Conservation (phyloP, 2,329 filamentous ascomycete genomes). For the Monosporascus sp. region DNA sequence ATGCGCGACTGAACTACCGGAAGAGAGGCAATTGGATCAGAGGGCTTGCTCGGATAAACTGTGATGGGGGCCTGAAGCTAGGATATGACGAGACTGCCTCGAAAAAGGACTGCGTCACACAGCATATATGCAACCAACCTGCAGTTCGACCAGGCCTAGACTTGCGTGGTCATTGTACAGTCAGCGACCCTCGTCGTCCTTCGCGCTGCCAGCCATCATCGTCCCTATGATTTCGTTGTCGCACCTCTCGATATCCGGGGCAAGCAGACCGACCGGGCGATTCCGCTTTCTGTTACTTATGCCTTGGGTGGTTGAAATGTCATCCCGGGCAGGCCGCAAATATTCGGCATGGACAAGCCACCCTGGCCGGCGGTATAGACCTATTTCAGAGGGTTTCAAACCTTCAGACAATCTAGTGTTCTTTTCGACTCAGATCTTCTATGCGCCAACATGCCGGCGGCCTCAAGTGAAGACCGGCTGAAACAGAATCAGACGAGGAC, state of each 20-base stretch:
- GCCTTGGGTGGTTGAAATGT: neutral
- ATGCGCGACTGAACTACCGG: neutral
- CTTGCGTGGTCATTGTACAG: neutral
- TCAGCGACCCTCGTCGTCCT: neutral
- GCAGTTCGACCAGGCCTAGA: neutral
- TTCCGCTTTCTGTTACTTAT: neutral
- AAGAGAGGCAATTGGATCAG: neutral
- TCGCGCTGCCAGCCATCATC: neutral
- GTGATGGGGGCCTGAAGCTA: neutral
- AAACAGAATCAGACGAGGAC: conserved; percentile 17
- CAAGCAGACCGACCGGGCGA: neutral
- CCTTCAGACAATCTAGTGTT: neutral
- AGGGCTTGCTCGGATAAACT: neutral
- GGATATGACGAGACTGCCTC: neutral
- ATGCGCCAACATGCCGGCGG: conserved; percentile 20
- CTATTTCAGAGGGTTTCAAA: neutral
- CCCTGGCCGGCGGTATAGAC: neutral
- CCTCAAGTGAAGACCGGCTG: conserved; percentile 27
- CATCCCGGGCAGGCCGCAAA: neutral
- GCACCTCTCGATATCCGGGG: neutral
- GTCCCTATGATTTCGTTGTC: neutral
- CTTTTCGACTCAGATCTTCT: neutral
- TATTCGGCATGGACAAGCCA: neutral
- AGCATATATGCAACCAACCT: neutral
- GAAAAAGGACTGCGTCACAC: neutral